phyloP scores from a whole-genome alignment of 345 rosid genomes.

The Trapa incisa region DNA sequence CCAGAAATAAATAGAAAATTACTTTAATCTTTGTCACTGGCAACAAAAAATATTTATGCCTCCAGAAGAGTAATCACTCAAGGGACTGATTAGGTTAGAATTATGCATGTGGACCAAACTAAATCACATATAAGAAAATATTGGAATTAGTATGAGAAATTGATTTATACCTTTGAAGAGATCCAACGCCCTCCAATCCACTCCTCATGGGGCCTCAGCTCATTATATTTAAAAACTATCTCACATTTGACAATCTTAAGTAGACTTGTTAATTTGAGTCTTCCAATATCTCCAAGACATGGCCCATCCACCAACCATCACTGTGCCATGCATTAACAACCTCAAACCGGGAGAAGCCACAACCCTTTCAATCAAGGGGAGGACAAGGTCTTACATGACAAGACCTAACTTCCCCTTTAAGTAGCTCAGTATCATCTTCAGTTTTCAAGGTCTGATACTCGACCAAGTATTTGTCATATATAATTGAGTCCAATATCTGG shows the following conservation, averaged over 20 bases:
- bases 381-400: slow-evolving; percentile 31
- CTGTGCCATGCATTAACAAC: slow-evolving; percentile 42
- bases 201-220: slow-evolving; percentile 40
- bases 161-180: slow-evolving; percentile 17
- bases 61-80: too few species aligned
- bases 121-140: too few species aligned
- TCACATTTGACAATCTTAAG: slow-evolving; percentile 21
- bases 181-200: slow-evolving; percentile 32
- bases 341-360: slow-evolving; percentile 8
- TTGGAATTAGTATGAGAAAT: too few species aligned
- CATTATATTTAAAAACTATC: slow-evolving; percentile 24
- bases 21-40: too few species aligned
- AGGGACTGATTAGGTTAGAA: too few species aligned
- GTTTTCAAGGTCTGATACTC: slow-evolving; percentile 22
- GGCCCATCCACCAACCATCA: slow-evolving; percentile 48
- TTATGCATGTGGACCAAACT: too few species aligned
- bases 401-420: slow-evolving; percentile 24
- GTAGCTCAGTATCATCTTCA: slow-evolving; percentile 22
- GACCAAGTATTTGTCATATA: slow-evolving; percentile 13
- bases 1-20: too few species aligned
- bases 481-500: slow-evolving; percentile 9
- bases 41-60: too few species aligned
- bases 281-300: slow-evolving; percentile 9
- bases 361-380: slow-evolving; percentile 12
- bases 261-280: slow-evolving; percentile 22